Base-by-base conservation (phyloP, 2,329 filamentous ascomycete species). In the Parastagonospora avenae region DNA sequence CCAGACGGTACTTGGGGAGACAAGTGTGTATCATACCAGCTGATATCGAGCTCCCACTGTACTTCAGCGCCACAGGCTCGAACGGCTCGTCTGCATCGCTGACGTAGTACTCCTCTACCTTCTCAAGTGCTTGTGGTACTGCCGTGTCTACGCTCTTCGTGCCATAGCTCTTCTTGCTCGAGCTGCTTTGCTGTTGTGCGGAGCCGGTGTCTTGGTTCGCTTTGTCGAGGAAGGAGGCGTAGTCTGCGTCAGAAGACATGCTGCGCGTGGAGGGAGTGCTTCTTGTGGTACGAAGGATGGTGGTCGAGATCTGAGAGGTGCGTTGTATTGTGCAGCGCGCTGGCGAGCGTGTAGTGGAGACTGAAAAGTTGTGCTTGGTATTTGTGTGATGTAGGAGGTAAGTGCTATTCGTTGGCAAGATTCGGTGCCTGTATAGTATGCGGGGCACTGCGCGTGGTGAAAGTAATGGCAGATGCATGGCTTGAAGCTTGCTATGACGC, bases 71-170 rank as follows among this genome's bases (percentile, higher is more conserved):
- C 5, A 96, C 90, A 3, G 86, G 85, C 70, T 89, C 85, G 73
- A 96, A 96, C 4, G 88, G 87, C 79, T 95, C 91, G 71, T 96
- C 92, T 28, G 90, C 85, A 52, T 96, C 92, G 55, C 88, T 94
- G 12, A 84, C 74, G 73, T 94, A 96, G 68, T 88, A 86, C 37
- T 80, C 82, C 50, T 88, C 78, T 3, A 73, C 64, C 14, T 62
- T 55, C 55, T 69, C 54, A 36, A 76, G 61, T 43, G 35, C 64
- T 36, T 62, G 54, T 2, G 92, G 90, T 46, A 92, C 81, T 52
- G 80, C 73, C 44, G 82, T 79, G 57, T 79, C 71, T 31, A 80
- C 75, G 42, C 67, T 69, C 62, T 70, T 70, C 28, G 72, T 71
- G 31, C 67, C 63, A 47, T 70, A 65, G 40, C 53, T 50, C 36